These are phyloP conservation scores for Boletus speciosus DNA, from an alignment of 768 basidiomycete genomes.

Conservation along the genomic window DNA sequence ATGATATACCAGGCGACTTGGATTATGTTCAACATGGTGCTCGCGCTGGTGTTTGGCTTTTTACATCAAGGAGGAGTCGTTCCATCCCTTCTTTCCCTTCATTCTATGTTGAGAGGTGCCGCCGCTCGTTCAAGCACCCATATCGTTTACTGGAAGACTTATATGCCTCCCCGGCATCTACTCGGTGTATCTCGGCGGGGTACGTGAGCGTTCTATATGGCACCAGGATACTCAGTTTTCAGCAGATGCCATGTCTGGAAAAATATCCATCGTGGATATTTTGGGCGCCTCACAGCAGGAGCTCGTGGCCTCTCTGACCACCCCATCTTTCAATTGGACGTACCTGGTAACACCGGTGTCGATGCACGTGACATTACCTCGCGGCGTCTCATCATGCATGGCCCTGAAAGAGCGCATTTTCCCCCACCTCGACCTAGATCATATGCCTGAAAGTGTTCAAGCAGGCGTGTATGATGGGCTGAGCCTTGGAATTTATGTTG, in stretches of 20 bases:
- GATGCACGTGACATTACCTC: slow-evolving; percentile 21
- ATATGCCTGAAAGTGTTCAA: slow-evolving; percentile 30
- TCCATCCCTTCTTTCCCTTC: slow-evolving; percentile 36
- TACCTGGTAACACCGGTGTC: slow-evolving; percentile 34
- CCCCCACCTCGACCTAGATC: slow-evolving; percentile 39
- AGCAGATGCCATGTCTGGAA: slow-evolving; percentile 24
- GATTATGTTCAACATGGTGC: slow-evolving; percentile 27
- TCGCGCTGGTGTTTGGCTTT: slow-evolving; percentile 35
- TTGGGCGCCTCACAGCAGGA: slow-evolving; percentile 23
- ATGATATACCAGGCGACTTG: slow-evolving; percentile 23
- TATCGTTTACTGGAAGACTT: slow-evolving; percentile 40
- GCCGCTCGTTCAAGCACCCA: slow-evolving; percentile 3
- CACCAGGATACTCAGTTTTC: background rate
- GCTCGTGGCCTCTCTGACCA: slow-evolving; percentile 17
- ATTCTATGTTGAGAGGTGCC: slow-evolving; percentile 18
- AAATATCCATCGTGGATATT: slow-evolving; percentile 28
- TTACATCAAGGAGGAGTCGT: slow-evolving; percentile 42
- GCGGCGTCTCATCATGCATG: slow-evolving; percentile 22
- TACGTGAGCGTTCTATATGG: slow-evolving; percentile 1
- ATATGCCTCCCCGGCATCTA: slow-evolving; percentile 38
- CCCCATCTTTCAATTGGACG: slow-evolving; percentile 2
- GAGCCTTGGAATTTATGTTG: slow-evolving; percentile 32
- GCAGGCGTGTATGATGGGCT: slow-evolving; percentile 30
- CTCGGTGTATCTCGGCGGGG: slow-evolving; percentile 28
- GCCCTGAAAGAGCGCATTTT: slow-evolving; percentile 24